Percentiles rank a stretch among this genome's conserved stretches.
These are phyloP conservation scores for Blastobotrys aristatus DNA, from an alignment of 1,139 yeast species.

Conservation along the genomic window DNA sequence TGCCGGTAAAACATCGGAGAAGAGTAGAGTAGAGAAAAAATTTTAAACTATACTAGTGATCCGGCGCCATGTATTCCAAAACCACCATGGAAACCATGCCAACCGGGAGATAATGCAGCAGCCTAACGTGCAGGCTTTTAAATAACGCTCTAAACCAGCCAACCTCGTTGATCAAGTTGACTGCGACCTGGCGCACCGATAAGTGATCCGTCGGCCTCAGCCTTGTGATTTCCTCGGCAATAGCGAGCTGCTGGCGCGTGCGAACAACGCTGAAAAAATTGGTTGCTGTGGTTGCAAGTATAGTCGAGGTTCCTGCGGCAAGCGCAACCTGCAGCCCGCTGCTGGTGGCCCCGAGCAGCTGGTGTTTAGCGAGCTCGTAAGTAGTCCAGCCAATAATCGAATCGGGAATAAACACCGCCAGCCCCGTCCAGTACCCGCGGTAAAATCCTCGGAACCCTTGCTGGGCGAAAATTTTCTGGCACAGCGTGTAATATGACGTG, in stretches of 20 bases:
- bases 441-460: conserved; percentile 38
- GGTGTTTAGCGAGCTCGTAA: conserved; percentile 24
- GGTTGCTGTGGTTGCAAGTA: conserved; percentile 31
- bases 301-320: conserved; percentile 31
- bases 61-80: conserved; percentile 25
- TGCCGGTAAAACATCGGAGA: too few species aligned
- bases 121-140: conserved; percentile 33
- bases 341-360: conserved; percentile 20
- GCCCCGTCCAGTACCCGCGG: conserved; percentile 39
- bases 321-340: conserved; percentile 27
- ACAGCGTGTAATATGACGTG: conserved; percentile 19
- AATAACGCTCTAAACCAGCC: conserved; percentile 32
- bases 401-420: conserved; percentile 34
- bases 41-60: not conserved
- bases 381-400: conserved; percentile 35
- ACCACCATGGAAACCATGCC: conserved; percentile 35
- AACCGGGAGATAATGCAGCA: conserved; percentile 34
- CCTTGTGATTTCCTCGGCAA: conserved; percentile 31
- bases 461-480: conserved; percentile 24
- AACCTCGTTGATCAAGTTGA: conserved; percentile 32
- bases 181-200: conserved; percentile 29
- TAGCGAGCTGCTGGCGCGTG: conserved; percentile 39
- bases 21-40: not conserved
- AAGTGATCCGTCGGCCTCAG: conserved; percentile 34
- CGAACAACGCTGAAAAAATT: conserved; percentile 37